Conservation (phyloP, 495 filamentous ascomycete genomes). For the Aspergillus sclerotiicarbonarius region DNA sequence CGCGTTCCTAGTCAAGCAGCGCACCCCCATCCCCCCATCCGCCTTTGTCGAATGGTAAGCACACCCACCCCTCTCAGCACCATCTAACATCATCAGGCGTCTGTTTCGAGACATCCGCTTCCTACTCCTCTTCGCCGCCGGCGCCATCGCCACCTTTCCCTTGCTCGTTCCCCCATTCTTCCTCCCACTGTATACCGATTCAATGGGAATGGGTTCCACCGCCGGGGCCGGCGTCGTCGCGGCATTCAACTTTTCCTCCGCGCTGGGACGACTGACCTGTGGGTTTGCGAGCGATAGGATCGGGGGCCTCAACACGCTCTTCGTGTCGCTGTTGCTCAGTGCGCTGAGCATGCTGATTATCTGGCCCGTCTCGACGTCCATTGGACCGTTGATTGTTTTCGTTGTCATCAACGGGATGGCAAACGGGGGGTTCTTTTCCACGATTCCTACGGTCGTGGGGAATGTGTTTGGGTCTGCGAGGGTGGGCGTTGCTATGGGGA, state of each 20-base stretch:
- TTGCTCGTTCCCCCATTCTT: constrained; percentile 62
- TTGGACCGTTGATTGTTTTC: constrained; percentile 52
- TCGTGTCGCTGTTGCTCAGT: constrained; percentile 44
- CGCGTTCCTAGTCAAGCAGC: constrained; percentile 56
- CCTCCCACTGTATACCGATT: constrained; percentile 49
- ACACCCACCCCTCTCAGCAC: neutral
- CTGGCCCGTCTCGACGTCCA: constrained; percentile 53
- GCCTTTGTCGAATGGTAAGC: constrained; percentile 51
- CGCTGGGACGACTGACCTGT: constrained; percentile 48
- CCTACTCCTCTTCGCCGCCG: constrained; percentile 48
- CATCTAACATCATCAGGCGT: constrained; percentile 25
- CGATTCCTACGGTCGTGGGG: constrained; percentile 59
- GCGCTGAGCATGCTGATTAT: constrained; percentile 55
- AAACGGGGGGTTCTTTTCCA: constrained; percentile 59
- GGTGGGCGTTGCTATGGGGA: constrained; percentile 57
- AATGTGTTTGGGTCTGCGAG: constrained; percentile 54
- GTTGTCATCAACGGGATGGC: constrained; percentile 54
- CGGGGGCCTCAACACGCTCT: constrained; percentile 51
- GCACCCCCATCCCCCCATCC: constrained; percentile 39
- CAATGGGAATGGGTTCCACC: constrained; percentile 44
- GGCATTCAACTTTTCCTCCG: constrained; percentile 55
- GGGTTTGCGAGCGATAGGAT: constrained; percentile 51
- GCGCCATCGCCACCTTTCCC: constrained; percentile 59
- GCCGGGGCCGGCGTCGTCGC: constrained; percentile 54
- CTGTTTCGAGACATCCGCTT: constrained; percentile 53